phyloP scores from a whole-genome alignment of 441 rosid species.

The Adansonia grandidieri region DNA sequence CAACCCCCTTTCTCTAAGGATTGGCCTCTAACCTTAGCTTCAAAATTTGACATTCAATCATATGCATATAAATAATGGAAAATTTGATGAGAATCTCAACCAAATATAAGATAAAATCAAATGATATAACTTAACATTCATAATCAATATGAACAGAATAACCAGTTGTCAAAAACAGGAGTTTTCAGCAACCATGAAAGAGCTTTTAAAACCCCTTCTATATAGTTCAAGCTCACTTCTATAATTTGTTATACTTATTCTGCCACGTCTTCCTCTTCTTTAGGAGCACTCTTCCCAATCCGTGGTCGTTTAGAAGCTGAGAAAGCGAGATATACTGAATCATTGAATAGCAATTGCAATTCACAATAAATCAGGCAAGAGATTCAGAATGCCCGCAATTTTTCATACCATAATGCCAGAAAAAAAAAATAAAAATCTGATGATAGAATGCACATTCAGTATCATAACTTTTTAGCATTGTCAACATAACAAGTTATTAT shows the following conservation, averaged over 20 bases:
- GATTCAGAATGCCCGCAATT: not conserved
- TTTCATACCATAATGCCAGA: not conserved
- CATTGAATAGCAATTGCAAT: not conserved
- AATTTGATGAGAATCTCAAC: not conserved
- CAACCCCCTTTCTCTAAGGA: not conserved
- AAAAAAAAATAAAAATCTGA: not conserved
- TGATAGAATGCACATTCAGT: not conserved
- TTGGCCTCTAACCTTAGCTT: not conserved
- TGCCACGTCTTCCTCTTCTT: slow-evolving; percentile 30
- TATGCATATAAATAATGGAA: not conserved
- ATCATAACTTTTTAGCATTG: not conserved
- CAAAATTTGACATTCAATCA: not conserved
- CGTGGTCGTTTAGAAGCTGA: slow-evolving; percentile 46
- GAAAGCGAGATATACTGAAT: not conserved
- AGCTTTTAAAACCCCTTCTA: not conserved
- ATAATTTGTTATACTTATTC: not conserved
- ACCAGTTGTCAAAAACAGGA: slow-evolving; percentile 13
- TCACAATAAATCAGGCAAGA: not conserved
- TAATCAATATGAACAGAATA: slow-evolving; percentile 4
- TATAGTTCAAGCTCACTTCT: not conserved
- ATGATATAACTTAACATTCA: not conserved
- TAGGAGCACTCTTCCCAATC: slow-evolving; percentile 32
- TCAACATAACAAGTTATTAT: not conserved
- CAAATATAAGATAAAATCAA: not conserved
- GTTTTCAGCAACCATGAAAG: slow-evolving; percentile 7